Evolutionary conservation across 192 early-diverging fungal genomes (phyloP), one percentile per base, ranked within the genome.

Genomic region (Chytriomyces sp.): DNA sequence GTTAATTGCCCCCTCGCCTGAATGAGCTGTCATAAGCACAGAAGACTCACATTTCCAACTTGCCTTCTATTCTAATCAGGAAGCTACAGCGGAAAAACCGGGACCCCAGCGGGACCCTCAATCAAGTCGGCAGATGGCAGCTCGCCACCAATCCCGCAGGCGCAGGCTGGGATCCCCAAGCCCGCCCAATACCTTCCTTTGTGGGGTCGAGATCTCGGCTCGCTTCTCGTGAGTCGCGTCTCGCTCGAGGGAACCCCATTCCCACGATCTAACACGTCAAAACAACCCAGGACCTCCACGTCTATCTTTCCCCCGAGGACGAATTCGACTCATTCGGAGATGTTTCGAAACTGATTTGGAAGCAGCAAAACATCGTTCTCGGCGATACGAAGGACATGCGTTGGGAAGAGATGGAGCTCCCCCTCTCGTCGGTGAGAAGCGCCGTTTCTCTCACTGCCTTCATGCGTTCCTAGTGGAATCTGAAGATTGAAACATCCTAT

Each of bases 331-430:
- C 52, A 39, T 73, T 73, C 33, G 61, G 34, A 33, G 57, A 61
- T 49, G 71, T 76, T 8, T 59, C 63, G 10, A 60, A 61, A 32
- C 57, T 77, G 40, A 41, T 84, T 33, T 81, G 77, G 79, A 65
- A 77, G 40, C 77, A 84, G 44, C 32, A 34, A 7, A 71, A 75
- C 30, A 36, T 85, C 3, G 65, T 52, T 25, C 82, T 76, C 61
- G 80, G 80, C 5, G 72, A 85, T 41, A 70, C 64, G 39, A 60
- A 22, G 7, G 80, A 79, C 33, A 28, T 57, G 33, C 36, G 74
- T 6, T 26, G 26, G 3, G 76, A 77, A 36, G 76, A 79, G 8
- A 53, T 80, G 3, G 39, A 64, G 2, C 71, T 82, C 30, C 58
- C 69, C 30, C 59, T 78, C 12, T n/a, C n/a, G n/a, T n/a, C n/a